Percentiles rank a stretch among this genome's conserved stretches.
phyloP scores from a whole-genome alignment of 208 protist genomes.

The Herpetomonas tarakana region DNA sequence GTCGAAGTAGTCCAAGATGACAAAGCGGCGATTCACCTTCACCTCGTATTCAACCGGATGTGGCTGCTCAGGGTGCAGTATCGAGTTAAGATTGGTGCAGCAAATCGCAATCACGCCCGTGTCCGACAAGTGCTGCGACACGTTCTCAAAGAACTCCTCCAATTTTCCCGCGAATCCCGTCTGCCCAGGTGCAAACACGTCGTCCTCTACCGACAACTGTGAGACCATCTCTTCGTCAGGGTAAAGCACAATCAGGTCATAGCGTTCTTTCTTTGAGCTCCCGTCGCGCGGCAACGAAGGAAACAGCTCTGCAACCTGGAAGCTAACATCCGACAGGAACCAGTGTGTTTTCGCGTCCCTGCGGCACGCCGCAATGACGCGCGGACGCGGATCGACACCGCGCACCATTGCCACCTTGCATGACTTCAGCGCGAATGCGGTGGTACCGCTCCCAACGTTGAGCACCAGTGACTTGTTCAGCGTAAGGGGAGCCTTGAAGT shows the following conservation, averaged over 20 bases:
- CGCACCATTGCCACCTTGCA: constrained; percentile 80
- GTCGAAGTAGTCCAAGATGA: constrained; percentile 92
- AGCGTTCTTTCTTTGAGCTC: constrained; percentile 27
- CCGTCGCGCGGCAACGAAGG: constrained; percentile 6
- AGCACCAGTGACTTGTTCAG: constrained; percentile 68
- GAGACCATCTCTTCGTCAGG: constrained; percentile 68
- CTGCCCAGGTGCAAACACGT: constrained; percentile 50
- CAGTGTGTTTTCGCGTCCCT: constrained; percentile 40
- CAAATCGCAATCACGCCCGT: constrained; percentile 74
- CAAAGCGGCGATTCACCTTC: constrained; percentile 78
- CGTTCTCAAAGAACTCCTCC: constrained; percentile 84
- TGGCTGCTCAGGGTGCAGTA: constrained; percentile 58
- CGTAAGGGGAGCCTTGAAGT: constrained; percentile 63
- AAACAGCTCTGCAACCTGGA: constrained; percentile 75
- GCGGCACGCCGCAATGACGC: constrained; percentile 43
- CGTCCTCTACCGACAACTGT: constrained; percentile 25
- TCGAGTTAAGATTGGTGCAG: constrained; percentile 76
- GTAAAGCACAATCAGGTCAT: constrained; percentile 73
- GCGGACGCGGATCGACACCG: constrained; percentile 63
- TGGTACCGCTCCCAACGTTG: constrained; percentile 44
- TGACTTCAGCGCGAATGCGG: constrained; percentile 45
- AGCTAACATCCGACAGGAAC: constrained; percentile 57
- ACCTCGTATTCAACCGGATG: constrained; percentile 90
- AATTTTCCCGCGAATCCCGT: constrained; percentile 59
- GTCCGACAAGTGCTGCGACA: constrained; percentile 48